Evolutionary conservation across 805 yeast species (phyloP).

Genomic region (Myxozyma geophila): DNA sequence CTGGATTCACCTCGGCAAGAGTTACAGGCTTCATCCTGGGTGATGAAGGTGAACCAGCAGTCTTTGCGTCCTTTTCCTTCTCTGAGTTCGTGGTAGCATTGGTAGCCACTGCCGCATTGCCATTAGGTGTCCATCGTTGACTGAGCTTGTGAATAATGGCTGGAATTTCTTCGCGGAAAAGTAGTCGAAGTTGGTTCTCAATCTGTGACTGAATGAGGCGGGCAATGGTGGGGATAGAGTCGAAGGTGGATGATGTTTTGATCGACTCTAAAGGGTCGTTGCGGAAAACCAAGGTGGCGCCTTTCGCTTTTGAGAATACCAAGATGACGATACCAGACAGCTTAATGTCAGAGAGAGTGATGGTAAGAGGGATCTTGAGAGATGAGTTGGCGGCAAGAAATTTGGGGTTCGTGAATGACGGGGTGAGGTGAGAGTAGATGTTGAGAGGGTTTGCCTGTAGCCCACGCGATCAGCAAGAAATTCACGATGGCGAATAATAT

Average conservation of each 20-base stretch:
- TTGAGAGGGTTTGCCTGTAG: slow-evolving; percentile 78
- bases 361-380: slow-evolving; percentile 76
- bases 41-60: slow-evolving; percentile 38
- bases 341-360: slow-evolving; percentile 71
- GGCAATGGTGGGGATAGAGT: slow-evolving; percentile 82
- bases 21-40: slow-evolving; percentile 48
- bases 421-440: slow-evolving; percentile 55
- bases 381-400: slow-evolving; percentile 68
- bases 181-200: slow-evolving; percentile 75
- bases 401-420: slow-evolving; percentile 66
- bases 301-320: slow-evolving; percentile 80
- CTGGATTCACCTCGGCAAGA: slow-evolving; percentile 60
- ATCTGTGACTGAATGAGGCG: slow-evolving; percentile 79
- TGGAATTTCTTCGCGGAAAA: slow-evolving; percentile 84
- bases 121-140: slow-evolving; percentile 61
- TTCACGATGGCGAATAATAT: not conserved
- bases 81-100: slow-evolving; percentile 16
- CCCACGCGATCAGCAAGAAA: not conserved
- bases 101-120: slow-evolving; percentile 32
- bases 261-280: slow-evolving; percentile 87
- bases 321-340: slow-evolving; percentile 82
- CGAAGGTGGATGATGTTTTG: slow-evolving; percentile 84
- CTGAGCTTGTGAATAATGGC: slow-evolving; percentile 76
- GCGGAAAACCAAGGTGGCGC: slow-evolving; percentile 82
- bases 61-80: slow-evolving; percentile 19